Evolutionary conservation across 768 basidiomycete species (phyloP), one percentile per base, ranked within the genome.

Genomic region (Mycena maculata): DNA sequence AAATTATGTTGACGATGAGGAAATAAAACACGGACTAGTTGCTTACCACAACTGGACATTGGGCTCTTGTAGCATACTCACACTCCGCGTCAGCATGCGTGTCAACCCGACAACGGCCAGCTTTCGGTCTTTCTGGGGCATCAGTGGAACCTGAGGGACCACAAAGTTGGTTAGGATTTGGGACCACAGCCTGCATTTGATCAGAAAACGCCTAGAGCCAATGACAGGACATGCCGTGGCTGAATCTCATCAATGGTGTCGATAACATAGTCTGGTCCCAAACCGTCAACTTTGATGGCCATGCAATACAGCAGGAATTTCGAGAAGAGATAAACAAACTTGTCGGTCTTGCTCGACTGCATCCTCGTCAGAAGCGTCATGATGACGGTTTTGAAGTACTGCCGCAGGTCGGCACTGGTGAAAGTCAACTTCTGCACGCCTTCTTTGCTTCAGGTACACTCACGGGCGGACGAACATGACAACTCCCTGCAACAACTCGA

Each of bases 271-370:
- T 98, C 93, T 0, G 96, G 93, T 0, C 87, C 87, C 27, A 96
- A 80, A 7, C 90, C 91, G 2, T 88, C 86, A 27, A 88, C 87
- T 61, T 92, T 84, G 71, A 97, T 76, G 16, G 95, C 94, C 79
- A 92, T 87, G 23, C 85, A 82, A 77, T 89, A 93, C 31, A 92
- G 79, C 68, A 96, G 75, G 79, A 97, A 97, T 72, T 87, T 84
- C 6, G 92, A 85, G 75, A 98, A 92, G 53, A 89, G 84, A 76
- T 95, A 93, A 10, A 90, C 88, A 76, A 91, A 98, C 76, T 90
- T 92, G 70, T 96, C 92, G 22, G 96, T 97, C 78, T 95, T 95
- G 80, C 87, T 93, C 23, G 88, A 85, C 72, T 96, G 95, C 83
- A 99, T 85, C 50, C 96, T 86, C 4, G 89, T 96, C 36, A 98